Evolutionary conservation across 768 basidiomycete genomes (phyloP).

Genomic region (Russula dissimulans): DNA sequence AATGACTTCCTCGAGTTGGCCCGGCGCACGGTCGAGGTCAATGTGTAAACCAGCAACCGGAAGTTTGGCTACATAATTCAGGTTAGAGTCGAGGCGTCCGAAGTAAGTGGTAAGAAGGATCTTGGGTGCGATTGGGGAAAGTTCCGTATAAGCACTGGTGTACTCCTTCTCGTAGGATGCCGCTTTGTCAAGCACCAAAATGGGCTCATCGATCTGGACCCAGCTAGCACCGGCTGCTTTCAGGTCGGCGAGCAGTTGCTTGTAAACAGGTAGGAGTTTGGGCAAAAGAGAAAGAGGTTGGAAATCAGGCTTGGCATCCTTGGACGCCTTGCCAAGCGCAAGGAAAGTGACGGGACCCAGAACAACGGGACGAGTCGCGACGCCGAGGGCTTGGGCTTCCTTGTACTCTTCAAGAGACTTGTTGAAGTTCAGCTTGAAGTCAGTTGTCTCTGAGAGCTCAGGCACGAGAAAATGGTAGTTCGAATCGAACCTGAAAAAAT

Average conservation of each 20-base stretch:
- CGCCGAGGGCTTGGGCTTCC: slow-evolving; percentile 86
- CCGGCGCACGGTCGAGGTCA: slow-evolving; percentile 89
- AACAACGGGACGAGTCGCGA: slow-evolving; percentile 89
- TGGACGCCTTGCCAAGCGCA: slow-evolving; percentile 81
- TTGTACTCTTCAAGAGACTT: slow-evolving; percentile 90
- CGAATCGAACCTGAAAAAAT: slow-evolving; percentile 74
- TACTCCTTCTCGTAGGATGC: slow-evolving; percentile 71
- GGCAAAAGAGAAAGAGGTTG: slow-evolving; percentile 85
- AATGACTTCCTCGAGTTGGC: slow-evolving; percentile 75
- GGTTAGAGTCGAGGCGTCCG: slow-evolving; percentile 87
- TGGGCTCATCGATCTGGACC: slow-evolving; percentile 96
- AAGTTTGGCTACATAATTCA: slow-evolving; percentile 83
- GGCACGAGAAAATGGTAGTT: slow-evolving; percentile 99
- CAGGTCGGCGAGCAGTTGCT: slow-evolving; percentile 79
- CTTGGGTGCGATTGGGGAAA: slow-evolving; percentile 76
- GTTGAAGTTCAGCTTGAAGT: slow-evolving; percentile 95
- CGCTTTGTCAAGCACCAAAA: slow-evolving; percentile 87
- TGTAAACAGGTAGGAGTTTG: slow-evolving; percentile 87
- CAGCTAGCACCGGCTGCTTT: slow-evolving; percentile 89
- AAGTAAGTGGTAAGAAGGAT: slow-evolving; percentile 96
- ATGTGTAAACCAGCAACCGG: slow-evolving; percentile 92
- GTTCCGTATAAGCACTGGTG: slow-evolving; percentile 68
- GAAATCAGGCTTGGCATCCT: slow-evolving; percentile 76
- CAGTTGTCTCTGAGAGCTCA: slow-evolving; percentile 80
- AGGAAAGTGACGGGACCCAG: slow-evolving; percentile 96